phyloP scores from a whole-genome alignment of 192 early-diverging fungal genomes.

The Umbelopsis sp. region DNA sequence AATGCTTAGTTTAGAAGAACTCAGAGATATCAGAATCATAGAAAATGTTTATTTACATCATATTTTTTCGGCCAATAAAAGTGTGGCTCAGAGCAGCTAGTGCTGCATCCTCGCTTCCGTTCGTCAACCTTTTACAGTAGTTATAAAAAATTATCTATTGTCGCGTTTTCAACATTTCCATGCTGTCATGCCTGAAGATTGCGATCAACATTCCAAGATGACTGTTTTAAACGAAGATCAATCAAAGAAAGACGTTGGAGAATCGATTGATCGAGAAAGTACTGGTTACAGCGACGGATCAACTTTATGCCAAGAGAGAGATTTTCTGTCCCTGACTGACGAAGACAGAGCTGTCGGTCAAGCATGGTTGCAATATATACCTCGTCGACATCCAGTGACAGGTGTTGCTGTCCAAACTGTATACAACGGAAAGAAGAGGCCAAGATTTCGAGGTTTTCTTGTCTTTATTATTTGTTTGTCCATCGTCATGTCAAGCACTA shows the following conservation, averaged over 20 bases:
- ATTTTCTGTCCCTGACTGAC: neutral
- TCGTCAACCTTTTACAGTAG: too few relatives aligned
- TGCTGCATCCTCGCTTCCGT: too few relatives aligned
- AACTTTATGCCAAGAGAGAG: neutral
- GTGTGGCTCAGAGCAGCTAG: too few relatives aligned
- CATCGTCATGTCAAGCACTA: neutral
- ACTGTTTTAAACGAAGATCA: neutral
- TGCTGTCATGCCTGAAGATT: too few relatives aligned
- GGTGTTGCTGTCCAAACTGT: neutral
- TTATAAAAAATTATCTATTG: too few relatives aligned
- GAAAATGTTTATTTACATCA: too few relatives aligned
- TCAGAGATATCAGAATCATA: too few relatives aligned
- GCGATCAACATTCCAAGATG: too few relatives aligned
- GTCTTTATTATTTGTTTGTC: neutral
- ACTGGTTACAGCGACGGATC: neutral
- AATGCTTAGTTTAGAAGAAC: too few relatives aligned
- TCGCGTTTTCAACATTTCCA: too few relatives aligned
- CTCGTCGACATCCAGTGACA: neutral
- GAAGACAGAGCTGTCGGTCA: neutral
- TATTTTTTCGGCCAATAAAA: too few relatives aligned
- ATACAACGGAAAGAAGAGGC: neutral
- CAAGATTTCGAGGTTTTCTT: neutral
- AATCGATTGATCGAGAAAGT: neutral
- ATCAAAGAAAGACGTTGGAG: neutral
- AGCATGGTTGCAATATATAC: constrained; percentile 3